phyloP scores from a whole-genome alignment of 345 rosid species.

The Tarenaya hassleriana region DNA sequence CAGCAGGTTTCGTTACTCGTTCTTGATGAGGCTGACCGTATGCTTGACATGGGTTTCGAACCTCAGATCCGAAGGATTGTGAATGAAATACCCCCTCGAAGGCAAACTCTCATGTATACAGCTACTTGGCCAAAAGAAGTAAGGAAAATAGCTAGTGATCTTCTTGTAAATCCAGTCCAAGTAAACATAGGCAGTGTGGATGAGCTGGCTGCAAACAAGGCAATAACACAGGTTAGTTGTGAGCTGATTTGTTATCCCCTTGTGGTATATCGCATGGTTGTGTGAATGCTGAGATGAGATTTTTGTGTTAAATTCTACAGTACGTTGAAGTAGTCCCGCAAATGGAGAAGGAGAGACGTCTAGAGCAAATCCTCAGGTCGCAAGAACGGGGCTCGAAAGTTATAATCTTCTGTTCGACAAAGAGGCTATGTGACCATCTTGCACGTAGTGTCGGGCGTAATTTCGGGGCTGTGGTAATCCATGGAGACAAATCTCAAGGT shows the following conservation, averaged over 20 bases:
- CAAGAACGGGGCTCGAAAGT: constrained; percentile 92
- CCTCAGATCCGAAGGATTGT: constrained; percentile 97
- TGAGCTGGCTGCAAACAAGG: constrained; percentile 91
- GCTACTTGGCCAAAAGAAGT: constrained; percentile 99
- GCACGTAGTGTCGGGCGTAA: constrained; percentile 70
- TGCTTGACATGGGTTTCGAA: constrained; percentile 99
- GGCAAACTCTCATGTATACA: constrained; percentile 95
- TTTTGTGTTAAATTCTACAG: constrained; percentile 33
- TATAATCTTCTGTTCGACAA: constrained; percentile 86
- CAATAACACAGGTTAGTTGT: constrained; percentile 84
- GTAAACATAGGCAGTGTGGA: constrained; percentile 95
- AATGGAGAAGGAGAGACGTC: constrained; percentile 90
- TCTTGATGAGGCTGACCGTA: constrained; percentile 96
- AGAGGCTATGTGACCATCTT: constrained; percentile 90
- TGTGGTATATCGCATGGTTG: constrained; percentile 6
- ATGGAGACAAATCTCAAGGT: constrained; percentile 93
- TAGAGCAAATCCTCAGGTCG: constrained; percentile 81
- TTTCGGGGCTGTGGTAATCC: constrained; percentile 85
- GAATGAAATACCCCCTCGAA: constrained; percentile 79
- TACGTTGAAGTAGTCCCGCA: constrained; percentile 84
- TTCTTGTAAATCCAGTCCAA: constrained; percentile 87
- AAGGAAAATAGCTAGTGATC: constrained; percentile 82
- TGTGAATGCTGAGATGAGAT: constrained; percentile 8
- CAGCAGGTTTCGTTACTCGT: constrained; percentile 83
- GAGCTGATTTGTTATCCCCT: not conserved